Percentiles rank a stretch among this genome's conserved stretches.
Conservation (phyloP, 768 basidiomycete genomes). For the Lanmaoa pseudosensibilis region DNA sequence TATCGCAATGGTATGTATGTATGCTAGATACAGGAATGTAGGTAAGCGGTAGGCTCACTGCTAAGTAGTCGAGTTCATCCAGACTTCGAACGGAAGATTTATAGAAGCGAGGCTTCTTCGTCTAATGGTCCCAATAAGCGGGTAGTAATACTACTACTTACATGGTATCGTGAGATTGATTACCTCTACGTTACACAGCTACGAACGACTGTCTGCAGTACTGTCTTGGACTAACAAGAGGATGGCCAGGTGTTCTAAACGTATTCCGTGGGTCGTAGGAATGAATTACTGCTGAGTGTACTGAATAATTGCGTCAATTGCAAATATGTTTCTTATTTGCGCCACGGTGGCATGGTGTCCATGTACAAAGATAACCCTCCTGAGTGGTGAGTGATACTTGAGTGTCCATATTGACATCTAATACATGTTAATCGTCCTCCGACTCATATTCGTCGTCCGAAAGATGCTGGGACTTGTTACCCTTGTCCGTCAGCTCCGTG, state of each 20-base stretch:
- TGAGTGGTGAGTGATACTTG: background rate
- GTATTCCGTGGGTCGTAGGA: too few species aligned
- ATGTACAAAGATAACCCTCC: background rate
- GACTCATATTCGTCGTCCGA: constrained; percentile 59
- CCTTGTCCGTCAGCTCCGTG: constrained; percentile 45
- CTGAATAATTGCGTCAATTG: too few species aligned
- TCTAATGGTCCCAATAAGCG: background rate
- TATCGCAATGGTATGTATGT: too few species aligned
- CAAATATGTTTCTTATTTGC: too few species aligned
- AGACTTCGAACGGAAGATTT: background rate
- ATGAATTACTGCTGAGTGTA: too few species aligned
- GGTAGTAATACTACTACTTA: background rate
- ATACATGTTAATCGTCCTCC: constrained; percentile 40
- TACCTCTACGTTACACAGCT: too few species aligned
- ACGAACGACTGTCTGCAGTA: background rate
- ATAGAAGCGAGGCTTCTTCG: background rate
- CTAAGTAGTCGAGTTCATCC: too few species aligned
- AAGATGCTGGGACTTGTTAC: constrained; percentile 21
- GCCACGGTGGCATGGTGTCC: background rate
- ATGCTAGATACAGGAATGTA: too few species aligned
- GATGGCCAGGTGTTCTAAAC: too few species aligned
- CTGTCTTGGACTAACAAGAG: too few species aligned
- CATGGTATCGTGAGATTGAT: too few species aligned
- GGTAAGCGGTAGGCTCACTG: too few species aligned
- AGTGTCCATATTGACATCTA: background rate